Conservation (phyloP, 257 asterid species). For the Eustoma russellianum region DNA sequence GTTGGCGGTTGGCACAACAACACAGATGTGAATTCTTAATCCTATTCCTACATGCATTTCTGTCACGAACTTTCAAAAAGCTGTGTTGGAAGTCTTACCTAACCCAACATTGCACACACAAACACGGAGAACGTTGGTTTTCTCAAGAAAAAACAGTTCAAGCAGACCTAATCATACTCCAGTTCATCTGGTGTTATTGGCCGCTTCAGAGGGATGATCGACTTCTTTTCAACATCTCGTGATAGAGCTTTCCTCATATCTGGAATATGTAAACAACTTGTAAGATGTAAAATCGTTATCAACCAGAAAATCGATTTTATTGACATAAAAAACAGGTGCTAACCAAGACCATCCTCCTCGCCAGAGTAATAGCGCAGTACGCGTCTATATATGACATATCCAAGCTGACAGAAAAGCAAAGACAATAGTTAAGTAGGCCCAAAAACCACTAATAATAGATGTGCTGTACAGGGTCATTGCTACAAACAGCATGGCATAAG, state of each 20-base stretch:
- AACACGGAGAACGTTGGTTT: too few relatives aligned
- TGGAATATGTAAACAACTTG: conserved; percentile 18
- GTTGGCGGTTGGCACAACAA: too few relatives aligned
- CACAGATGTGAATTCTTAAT: too few relatives aligned
- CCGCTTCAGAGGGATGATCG: conserved; percentile 78
- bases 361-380: conserved; percentile 95
- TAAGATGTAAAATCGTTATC: not conserved
- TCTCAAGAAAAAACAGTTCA: too few relatives aligned
- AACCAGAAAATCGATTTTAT: not conserved
- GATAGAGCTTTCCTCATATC: conserved; percentile 98
- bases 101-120: too few relatives aligned
- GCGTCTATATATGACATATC: conserved; percentile 76
- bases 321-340: conserved; percentile 20
- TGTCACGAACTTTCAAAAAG: not conserved
- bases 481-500: too few relatives aligned
- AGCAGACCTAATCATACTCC: conserved; percentile 62
- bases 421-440: not conserved
- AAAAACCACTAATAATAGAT: too few relatives aligned
- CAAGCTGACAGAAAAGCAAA: conserved; percentile 52
- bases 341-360: conserved; percentile 94
- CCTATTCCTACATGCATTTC: not conserved
- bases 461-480: too few relatives aligned
- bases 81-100: too few relatives aligned
- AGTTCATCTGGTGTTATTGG: conserved; percentile 91
- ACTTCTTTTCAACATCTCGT: conserved; percentile 82